Evolutionary conservation across 208 protist species (phyloP), one percentile per base, ranked within the genome.

Genomic region (Wallacemonas sp.): DNA sequence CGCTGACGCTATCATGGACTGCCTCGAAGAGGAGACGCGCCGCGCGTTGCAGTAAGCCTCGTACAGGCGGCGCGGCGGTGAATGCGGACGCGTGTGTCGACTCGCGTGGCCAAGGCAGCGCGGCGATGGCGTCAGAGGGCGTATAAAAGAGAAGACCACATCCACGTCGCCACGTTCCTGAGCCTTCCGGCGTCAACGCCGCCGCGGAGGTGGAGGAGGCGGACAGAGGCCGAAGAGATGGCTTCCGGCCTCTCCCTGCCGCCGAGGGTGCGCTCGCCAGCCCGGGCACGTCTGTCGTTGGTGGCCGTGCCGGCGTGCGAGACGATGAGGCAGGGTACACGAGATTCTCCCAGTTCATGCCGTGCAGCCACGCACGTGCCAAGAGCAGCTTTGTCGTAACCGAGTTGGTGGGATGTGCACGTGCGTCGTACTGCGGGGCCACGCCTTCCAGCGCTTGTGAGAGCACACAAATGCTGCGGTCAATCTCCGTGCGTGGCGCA

Each of bases 381-480:
- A 84, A 66, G 24, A 86, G 58, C 30, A 91, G 72, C 46, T 75
- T 82, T 46, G 80, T 88, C 17, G 80, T 71, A 12, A 88, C 49
- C 27, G 81, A 75, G 41, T 59, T 55, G 5, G 66, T 79, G 31
- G 88, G 80, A 62, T 94, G 84, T 2, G 69, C 80, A 11, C 63
- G 28, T 19, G 47, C 68, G 61, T 84, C 78, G 77, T 94, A 94
- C 62, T 82, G 80, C 31, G 72, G 27, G 1, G 67, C 51, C 14
- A 90, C 56, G 1, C 27, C 67, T 19, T 75, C 69, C 65, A 88
- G 66, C 27, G 71, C 75, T 28, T 84, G 46, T 14, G 61, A 28
- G 21, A 91, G 63, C 31, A 76, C 28, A n/a, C 34, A 2, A n/a
- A 68, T 21, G 15, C 47, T 21, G 9, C 44, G 31, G 3, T 22